Evolutionary conservation across 116 monocot genomes (phyloP).

Genomic region (Papilionanthe hybrid): DNA sequence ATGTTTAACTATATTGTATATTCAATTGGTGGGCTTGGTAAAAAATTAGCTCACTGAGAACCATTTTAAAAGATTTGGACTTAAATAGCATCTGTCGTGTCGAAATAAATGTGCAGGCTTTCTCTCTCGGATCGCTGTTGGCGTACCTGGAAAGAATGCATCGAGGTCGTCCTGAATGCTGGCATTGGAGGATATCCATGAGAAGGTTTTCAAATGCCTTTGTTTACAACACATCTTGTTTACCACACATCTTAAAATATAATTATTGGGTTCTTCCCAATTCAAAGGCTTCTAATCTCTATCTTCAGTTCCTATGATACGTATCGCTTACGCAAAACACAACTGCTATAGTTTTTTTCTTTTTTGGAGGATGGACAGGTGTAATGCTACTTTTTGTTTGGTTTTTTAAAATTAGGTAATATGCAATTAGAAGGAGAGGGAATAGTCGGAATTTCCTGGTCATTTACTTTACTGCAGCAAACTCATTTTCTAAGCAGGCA

Average conservation of each 20-base stretch:
- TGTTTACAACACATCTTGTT: neutral
- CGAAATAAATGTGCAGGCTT: slow-evolving; percentile 8
- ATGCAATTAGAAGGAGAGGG: neutral
- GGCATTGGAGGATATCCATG: neutral
- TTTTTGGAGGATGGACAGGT: no score
- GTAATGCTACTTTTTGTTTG: neutral
- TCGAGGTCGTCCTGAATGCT: neutral
- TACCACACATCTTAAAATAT: neutral
- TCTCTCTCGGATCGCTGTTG: neutral
- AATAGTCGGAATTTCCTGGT: neutral
- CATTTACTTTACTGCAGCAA: neutral
- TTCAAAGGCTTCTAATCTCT: neutral
- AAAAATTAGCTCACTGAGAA: neutral
- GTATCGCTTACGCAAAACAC: neutral
- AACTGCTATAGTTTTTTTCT: neutral
- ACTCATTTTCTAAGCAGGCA: neutral
- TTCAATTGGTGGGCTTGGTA: slow-evolving; percentile 8
- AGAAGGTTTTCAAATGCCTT: neutral
- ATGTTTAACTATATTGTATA: neutral
- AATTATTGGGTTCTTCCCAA: neutral
- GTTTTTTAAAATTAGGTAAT: neutral
- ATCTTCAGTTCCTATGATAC: neutral
- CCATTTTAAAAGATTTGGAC: slow-evolving; percentile 7
- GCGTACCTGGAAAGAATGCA: neutral
- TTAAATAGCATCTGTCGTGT: slow-evolving; percentile 7